These are phyloP conservation scores for Polytrichum commune DNA, from an alignment of 225 moss, liverwort and hornwort genomes.

Conservation along the genomic window DNA sequence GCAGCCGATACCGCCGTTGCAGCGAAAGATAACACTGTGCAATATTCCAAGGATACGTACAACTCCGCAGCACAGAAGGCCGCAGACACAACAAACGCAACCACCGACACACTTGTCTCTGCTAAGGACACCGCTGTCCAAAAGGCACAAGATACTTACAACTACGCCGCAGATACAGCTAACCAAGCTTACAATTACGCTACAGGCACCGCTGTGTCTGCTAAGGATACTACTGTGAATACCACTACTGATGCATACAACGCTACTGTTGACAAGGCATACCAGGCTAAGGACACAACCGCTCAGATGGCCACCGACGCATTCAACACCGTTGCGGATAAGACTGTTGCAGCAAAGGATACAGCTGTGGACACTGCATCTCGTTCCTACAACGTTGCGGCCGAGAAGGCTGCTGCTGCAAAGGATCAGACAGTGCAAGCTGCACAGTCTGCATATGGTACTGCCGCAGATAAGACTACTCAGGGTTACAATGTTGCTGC, in stretches of 20 bases:
- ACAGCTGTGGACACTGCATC: background rate
- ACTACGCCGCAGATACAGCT: conserved; percentile 1
- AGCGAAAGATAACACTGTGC: conserved; percentile 29
- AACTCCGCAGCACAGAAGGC: conserved; percentile 24
- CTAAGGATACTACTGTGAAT: background rate
- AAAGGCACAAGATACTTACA: conserved; percentile 14
- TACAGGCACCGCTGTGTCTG: conserved; percentile 23
- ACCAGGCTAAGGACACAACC: background rate
- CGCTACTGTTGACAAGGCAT: background rate
- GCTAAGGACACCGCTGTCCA: conserved; percentile 37
- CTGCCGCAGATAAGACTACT: conserved; percentile 2
- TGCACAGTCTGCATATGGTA: conserved; percentile 12
- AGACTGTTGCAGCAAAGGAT: conserved; percentile 6
- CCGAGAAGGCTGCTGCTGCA: background rate
- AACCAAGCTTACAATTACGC: conserved; percentile 26
- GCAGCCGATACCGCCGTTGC: conserved; percentile 14
- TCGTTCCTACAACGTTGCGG: background rate
- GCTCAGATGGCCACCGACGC: background rate
- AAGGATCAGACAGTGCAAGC: conserved; percentile 7
- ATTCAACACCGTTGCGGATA: background rate
- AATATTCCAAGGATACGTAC: conserved; percentile 24
- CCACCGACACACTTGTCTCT: conserved; percentile 17
- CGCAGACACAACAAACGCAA: conserved; percentile 5
- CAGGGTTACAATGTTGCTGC: conserved; percentile 13
- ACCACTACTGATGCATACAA: background rate